phyloP scores from a whole-genome alignment of 768 basidiomycete species.

The Lentinula sp. region DNA sequence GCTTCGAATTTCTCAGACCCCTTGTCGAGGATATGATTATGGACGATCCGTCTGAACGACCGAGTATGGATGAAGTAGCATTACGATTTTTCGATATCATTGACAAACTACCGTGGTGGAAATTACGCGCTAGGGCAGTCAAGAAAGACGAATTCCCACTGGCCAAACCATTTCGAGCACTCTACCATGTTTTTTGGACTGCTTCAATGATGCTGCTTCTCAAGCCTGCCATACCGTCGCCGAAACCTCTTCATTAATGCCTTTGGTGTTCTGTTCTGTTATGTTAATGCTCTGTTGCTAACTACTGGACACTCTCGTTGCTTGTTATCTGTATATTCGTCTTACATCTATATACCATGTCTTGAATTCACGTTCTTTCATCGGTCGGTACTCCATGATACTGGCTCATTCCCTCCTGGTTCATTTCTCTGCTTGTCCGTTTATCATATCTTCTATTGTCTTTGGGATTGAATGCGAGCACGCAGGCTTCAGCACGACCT shows the following conservation, averaged over 20 bases:
- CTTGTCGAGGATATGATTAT: conserved; percentile 7
- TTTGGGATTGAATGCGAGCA: no score
- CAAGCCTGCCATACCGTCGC: background rate
- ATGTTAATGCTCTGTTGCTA: no score
- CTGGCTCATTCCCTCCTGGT: no score
- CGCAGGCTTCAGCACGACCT: no score
- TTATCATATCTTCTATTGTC: no score
- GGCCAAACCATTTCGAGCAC: background rate
- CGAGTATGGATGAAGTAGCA: conserved; percentile 10
- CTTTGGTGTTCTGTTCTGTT: background rate
- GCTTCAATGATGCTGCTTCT: background rate
- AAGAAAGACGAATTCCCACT: background rate
- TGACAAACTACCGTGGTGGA: background rate
- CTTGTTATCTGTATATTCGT: no score
- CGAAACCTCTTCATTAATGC: background rate
- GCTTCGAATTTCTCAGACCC: conserved; percentile 9
- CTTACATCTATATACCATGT: no score
- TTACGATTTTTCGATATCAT: conserved; percentile 8
- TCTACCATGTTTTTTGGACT: background rate
- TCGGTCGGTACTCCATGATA: no score
- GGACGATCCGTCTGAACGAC: conserved; percentile 7
- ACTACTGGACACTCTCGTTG: no score
- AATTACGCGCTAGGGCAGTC: conserved; percentile 4
- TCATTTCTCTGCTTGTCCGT: no score
- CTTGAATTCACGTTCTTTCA: no score